These are phyloP conservation scores for Ampelomyces quisqualis DNA, from an alignment of 2,329 filamentous ascomycete species.

Conservation along the genomic window DNA sequence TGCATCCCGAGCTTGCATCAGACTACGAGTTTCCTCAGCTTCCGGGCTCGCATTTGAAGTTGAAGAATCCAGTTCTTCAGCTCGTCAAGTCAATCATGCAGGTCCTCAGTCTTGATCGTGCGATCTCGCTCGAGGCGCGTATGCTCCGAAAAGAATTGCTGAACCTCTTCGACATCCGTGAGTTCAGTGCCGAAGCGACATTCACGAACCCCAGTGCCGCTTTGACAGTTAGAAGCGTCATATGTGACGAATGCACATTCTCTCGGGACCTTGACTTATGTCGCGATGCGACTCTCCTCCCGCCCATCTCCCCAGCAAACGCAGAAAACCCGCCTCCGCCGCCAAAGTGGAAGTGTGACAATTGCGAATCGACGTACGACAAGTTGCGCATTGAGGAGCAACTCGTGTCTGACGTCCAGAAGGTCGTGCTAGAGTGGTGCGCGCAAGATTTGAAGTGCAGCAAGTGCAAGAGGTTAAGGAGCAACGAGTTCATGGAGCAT, in stretches of 20 bases:
- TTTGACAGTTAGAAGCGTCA: constrained; percentile 71
- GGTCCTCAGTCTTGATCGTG: constrained; percentile 85
- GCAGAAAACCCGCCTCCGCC: constrained; percentile 48
- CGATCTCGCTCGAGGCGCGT: constrained; percentile 83
- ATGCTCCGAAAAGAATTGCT: constrained; percentile 87
- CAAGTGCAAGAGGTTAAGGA: constrained; percentile 64
- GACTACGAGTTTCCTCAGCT: constrained; percentile 86
- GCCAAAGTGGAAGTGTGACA: constrained; percentile 71
- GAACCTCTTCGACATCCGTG: constrained; percentile 86
- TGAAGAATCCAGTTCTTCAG: constrained; percentile 75
- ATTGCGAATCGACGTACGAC: constrained; percentile 74
- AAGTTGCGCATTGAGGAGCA: constrained; percentile 80
- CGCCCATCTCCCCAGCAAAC: constrained; percentile 46
- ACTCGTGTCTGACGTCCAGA: constrained; percentile 74
- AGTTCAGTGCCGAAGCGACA: constrained; percentile 84
- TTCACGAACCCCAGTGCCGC: constrained; percentile 83
- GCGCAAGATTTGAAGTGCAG: constrained; percentile 88
- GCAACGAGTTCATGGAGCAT: constrained; percentile 96
- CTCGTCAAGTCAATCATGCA: constrained; percentile 93
- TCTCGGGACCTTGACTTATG: constrained; percentile 88
- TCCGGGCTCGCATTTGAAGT: constrained; percentile 67
- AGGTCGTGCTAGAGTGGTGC: constrained; percentile 74
- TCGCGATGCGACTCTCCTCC: constrained; percentile 78
- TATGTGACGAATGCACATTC: constrained; percentile 88
- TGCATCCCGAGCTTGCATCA: constrained; percentile 81